Percentiles rank a stretch among this genome's conserved stretches.
Evolutionary conservation across 2,329 filamentous ascomycete genomes (phyloP).

Genomic region (Hypocreales sp.): DNA sequence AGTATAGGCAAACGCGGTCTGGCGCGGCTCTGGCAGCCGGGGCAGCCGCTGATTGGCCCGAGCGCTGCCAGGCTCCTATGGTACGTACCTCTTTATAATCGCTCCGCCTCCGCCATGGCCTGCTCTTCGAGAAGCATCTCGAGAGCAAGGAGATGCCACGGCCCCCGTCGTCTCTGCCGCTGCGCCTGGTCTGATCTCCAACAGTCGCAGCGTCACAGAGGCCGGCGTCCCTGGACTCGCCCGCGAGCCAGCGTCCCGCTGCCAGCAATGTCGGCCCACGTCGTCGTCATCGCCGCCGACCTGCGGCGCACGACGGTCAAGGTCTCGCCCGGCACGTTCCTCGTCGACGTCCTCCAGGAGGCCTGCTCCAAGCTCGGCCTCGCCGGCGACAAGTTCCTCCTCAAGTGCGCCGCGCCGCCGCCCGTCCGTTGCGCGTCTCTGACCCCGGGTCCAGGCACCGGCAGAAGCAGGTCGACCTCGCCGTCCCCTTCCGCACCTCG

Average conservation of each 20-base stretch:
- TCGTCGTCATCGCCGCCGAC: conserved; percentile 73
- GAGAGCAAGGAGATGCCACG: too few species aligned
- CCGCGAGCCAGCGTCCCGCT: too few species aligned
- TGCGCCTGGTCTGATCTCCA: too few species aligned
- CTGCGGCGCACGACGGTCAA: conserved; percentile 68
- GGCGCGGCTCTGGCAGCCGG: conserved; percentile 6
- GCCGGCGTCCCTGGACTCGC: too few species aligned
- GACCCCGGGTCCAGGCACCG: conserved; percentile 41
- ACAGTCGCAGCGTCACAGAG: too few species aligned
- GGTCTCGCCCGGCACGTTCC: conserved; percentile 63
- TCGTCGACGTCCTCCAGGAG: conserved; percentile 76
- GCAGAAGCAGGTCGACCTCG: conserved; percentile 75
- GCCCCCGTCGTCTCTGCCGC: too few species aligned
- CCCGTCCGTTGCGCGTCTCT: not conserved
- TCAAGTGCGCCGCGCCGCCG: conserved; percentile 47
- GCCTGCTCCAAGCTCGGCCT: conserved; percentile 73
- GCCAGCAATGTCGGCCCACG: conserved; percentile 87
- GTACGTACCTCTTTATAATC: too few species aligned
- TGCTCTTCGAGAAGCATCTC: conserved; percentile 1
- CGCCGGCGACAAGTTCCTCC: conserved; percentile 54
- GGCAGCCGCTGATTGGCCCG: conserved; percentile 3
- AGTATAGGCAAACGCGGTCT: conserved; percentile 11
- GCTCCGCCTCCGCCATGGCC: too few species aligned
- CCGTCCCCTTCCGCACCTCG: conserved; percentile 67
- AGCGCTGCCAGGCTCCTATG: conserved; percentile 2